Evolutionary conservation across 2,329 filamentous ascomycete genomes (phyloP).

Genomic region (Fusarium sp.): DNA sequence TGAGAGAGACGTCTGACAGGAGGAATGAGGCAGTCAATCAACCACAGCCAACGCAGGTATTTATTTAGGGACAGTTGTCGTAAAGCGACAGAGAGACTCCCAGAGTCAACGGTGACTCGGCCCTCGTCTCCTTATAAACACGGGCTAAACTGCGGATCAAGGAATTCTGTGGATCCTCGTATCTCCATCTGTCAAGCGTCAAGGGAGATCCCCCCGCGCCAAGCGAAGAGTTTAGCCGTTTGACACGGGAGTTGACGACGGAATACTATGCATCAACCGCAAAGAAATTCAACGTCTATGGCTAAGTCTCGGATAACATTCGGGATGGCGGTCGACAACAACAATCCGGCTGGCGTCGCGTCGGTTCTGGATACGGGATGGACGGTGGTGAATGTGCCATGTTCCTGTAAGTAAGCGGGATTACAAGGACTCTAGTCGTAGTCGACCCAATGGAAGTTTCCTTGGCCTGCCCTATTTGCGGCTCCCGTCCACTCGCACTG

Average conservation of each 20-base stretch:
- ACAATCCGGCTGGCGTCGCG: not conserved
- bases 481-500: not conserved
- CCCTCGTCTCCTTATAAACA: not conserved
- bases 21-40: conserved; percentile 1
- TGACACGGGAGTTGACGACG: not conserved
- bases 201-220: not conserved
- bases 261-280: not conserved
- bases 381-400: too few species aligned
- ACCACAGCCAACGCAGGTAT: not conserved
- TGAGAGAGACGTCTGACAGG: conserved; percentile 25
- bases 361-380: not conserved
- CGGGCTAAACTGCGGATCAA: not conserved
- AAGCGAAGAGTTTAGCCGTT: conserved; percentile 2
- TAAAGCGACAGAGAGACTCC: too few species aligned
- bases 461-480: not conserved
- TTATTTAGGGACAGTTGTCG: too few species aligned
- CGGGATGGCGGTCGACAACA: too few species aligned
- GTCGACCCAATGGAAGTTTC: not conserved
- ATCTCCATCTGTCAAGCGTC: not conserved
- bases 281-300: not conserved
- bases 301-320: conserved; percentile 1
- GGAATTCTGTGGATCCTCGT: conserved; percentile 1
- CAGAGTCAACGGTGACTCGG: too few species aligned
- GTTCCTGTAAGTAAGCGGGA: conserved; percentile 6
- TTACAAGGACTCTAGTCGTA: not conserved